phyloP scores from a whole-genome alignment of 495 filamentous ascomycete genomes.

The Stereocaulon alpinum region DNA sequence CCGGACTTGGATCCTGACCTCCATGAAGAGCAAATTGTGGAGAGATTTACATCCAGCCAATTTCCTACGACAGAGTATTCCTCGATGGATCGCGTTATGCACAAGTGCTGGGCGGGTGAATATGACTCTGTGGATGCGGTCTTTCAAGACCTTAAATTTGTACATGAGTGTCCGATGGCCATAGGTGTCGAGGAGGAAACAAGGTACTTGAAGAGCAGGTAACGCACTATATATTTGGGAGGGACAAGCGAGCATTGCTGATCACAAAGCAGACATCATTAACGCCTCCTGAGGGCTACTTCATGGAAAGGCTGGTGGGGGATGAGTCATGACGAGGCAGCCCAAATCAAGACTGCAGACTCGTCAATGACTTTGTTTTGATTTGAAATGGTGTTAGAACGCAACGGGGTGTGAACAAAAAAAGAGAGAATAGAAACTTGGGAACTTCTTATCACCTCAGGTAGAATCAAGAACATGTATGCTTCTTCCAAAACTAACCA shows the following conservation, averaged over 20 bases:
- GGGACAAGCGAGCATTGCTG: neutral
- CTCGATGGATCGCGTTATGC: neutral
- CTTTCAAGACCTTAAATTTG: neutral
- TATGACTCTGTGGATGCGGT: neutral
- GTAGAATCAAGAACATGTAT: neutral
- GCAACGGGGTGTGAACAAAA: neutral
- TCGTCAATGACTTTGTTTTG: neutral
- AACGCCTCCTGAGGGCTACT: neutral
- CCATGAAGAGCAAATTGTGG: conserved; percentile 9
- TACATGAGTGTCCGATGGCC: neutral
- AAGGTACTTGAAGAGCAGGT: neutral
- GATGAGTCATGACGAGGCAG: neutral
- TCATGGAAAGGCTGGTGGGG: neutral
- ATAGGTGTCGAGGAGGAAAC: conserved; percentile 2
- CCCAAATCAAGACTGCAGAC: neutral
- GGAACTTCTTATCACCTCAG: neutral
- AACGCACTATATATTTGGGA: neutral
- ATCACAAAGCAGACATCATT: too few relatives aligned
- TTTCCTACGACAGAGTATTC: neutral
- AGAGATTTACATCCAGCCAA: conserved; percentile 1
- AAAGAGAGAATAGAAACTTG: neutral
- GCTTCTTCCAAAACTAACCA: too few relatives aligned
- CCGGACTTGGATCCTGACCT: conserved; percentile 11
- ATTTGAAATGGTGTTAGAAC: neutral
- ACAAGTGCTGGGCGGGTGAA: neutral